A percentile compares a stretch with the other conserved stretches of the same genome.
These are phyloP conservation scores for Capronia americana DNA, from an alignment of 2,329 filamentous ascomycete species.

Conservation along the genomic window DNA sequence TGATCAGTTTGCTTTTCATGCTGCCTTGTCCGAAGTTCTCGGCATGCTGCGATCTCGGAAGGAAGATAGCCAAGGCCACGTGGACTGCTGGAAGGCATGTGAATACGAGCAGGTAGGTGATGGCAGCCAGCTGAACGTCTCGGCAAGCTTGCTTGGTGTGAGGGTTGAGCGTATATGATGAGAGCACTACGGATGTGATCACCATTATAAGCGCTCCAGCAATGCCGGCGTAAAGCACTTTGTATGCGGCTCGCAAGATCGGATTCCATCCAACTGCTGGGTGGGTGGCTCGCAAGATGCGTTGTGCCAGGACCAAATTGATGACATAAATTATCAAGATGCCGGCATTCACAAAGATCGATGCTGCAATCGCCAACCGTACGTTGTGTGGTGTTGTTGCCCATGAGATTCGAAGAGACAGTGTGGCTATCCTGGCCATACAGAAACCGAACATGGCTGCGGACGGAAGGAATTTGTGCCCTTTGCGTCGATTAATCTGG, in stretches of 20 bases:
- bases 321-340: conserved; percentile 78
- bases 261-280: conserved; percentile 73
- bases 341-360: conserved; percentile 75
- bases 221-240: conserved; percentile 64
- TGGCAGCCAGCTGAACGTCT: conserved; percentile 68
- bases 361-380: conserved; percentile 62
- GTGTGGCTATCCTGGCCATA: conserved; percentile 56
- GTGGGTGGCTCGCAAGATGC: conserved; percentile 75
- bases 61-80: conserved; percentile 54
- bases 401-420: conserved; percentile 60
- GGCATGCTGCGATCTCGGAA: conserved; percentile 52
- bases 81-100: conserved; percentile 71
- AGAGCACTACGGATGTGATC: conserved; percentile 69
- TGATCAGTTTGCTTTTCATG: conserved; percentile 68
- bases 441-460: conserved; percentile 57
- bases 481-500: conserved; percentile 49
- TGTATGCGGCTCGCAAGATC: conserved; percentile 60
- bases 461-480: conserved; percentile 59
- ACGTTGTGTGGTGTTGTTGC: conserved; percentile 55
- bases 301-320: conserved; percentile 78
- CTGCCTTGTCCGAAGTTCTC: conserved; percentile 72
- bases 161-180: conserved; percentile 68
- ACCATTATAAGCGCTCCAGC: conserved; percentile 68
- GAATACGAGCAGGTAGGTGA: conserved; percentile 66
- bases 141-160: conserved; percentile 61